Conservation (phyloP, 2,329 filamentous ascomycete genomes). For the Neopestalotiopsis rosae region DNA sequence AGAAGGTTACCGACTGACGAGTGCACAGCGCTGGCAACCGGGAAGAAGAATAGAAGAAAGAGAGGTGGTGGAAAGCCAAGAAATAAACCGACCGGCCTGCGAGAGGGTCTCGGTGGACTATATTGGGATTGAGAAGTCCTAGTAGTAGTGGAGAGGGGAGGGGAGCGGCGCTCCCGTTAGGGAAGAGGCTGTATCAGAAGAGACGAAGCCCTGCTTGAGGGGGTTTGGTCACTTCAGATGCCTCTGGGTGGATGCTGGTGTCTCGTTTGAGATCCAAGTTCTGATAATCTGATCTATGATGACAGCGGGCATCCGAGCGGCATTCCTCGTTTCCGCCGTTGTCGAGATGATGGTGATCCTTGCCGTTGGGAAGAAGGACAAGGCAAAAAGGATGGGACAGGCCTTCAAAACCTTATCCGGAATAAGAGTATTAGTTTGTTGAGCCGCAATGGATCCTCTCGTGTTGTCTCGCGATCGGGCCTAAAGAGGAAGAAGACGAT, state of each 20-base stretch:
- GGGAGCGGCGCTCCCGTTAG: conserved; percentile 41
- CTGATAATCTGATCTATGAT: conserved; percentile 57
- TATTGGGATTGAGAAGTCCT: conserved; percentile 40
- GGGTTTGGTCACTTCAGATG: conserved; percentile 42
- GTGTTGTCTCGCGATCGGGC: neutral
- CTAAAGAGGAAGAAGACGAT: neutral
- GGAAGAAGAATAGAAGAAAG: conserved; percentile 34
- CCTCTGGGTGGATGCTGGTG: conserved; percentile 44
- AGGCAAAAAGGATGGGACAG: conserved; percentile 9
- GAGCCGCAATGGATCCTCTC: conserved; percentile 13
- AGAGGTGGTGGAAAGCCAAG: conserved; percentile 34
- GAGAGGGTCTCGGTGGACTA: conserved; percentile 37
- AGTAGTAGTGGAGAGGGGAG: conserved; percentile 8
- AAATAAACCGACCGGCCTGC: conserved; percentile 26
- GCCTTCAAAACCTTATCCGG: conserved; percentile 18
- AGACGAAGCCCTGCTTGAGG: conserved; percentile 37
- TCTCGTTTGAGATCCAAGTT: conserved; percentile 54
- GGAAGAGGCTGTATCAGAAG: conserved; percentile 48
- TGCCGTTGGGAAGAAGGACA: conserved; percentile 4
- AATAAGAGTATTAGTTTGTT: conserved; percentile 18
- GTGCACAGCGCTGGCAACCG: conserved; percentile 52
- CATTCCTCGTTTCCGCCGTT: conserved; percentile 39
- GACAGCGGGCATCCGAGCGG: conserved; percentile 60
- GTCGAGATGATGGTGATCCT: conserved; percentile 19
- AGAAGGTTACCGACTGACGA: conserved; percentile 59